Base-by-base conservation (phyloP, 2,329 filamentous ascomycete genomes). In the Paracoccidioides lutzii region DNA sequence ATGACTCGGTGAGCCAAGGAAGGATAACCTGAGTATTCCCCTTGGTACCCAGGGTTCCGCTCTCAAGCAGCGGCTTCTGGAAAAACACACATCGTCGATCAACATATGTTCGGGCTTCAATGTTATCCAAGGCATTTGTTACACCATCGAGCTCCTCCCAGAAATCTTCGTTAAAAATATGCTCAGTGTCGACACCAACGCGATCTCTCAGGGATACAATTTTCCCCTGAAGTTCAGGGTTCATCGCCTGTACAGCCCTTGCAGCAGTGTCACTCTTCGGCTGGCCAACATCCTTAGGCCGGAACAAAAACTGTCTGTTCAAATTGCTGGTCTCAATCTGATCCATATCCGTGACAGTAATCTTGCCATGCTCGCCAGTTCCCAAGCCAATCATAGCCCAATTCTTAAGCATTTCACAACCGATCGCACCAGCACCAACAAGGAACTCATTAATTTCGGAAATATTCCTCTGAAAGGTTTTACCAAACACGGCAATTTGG, bases 351-450 rank as follows among this genome's bases (percentile, higher is more conserved):
- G 94, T 97, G 52, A 98, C 87, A 57, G 77, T 88, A 65, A 98
- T 94, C 71, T 87, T 86, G 65, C 93, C 93, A 51, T 90, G 81
- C 3, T 89, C 88, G 3, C 93, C 93, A 48, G 87, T 88, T 46
- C 86, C 91, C 35, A 98, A 78, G 62, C 93, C 93, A 70, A 97
- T 95, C 90, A 98, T 94, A 40, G 94, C 91, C 90, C 93, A 98
- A 72, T 97, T 97, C 81, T 98, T 98, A 63, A 98, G 76, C 87
- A 97, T 98, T 69, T 98, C 93, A 67, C 93, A 98, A 48, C 93
- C 93, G 69, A 98, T 98, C 60, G 94, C 93, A 65, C 93, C 93
- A 49, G 93, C 89, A 63, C 93, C 93, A 57, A 98, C 93, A 55
- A 98, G 78, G 76, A 98, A 98, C 65, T 97, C 83, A 66, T 85